phyloP scores from a whole-genome alignment of 768 basidiomycete species.

The Coprinopsis strossmayeri region DNA sequence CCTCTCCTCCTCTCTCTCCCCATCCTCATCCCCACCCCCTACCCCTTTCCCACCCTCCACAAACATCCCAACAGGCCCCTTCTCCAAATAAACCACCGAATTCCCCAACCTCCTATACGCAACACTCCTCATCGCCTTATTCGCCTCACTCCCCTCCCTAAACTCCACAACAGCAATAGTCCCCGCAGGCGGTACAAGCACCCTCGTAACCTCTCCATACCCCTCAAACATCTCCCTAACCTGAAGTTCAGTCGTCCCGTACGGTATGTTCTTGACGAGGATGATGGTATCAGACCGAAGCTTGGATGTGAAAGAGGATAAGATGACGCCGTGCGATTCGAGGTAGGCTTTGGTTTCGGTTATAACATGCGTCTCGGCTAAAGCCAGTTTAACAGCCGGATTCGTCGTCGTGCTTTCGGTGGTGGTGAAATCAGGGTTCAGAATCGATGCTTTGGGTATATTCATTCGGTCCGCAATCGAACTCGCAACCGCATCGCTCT shows the following conservation, averaged over 20 bases:
- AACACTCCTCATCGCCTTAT: slow-evolving; percentile 71
- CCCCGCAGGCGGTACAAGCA: slow-evolving; percentile 87
- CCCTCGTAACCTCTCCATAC: slow-evolving; percentile 62
- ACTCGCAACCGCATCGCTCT: slow-evolving; percentile 92
- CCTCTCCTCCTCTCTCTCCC: not conserved
- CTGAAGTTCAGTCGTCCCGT: slow-evolving; percentile 69
- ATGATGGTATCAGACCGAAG: slow-evolving; percentile 73
- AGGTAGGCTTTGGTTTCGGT: slow-evolving; percentile 91
- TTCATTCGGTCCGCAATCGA: slow-evolving; percentile 88
- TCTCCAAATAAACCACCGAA: slow-evolving; percentile 88
- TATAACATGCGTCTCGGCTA: slow-evolving; percentile 95
- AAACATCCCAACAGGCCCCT: slow-evolving; percentile 85
- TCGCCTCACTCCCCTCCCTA: slow-evolving; percentile 61
- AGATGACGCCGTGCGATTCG: slow-evolving; percentile 65
- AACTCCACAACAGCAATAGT: slow-evolving; percentile 92
- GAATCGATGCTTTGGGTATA: slow-evolving; percentile 79
- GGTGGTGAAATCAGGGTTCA: slow-evolving; percentile 76
- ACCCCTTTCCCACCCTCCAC: slow-evolving; percentile 21
- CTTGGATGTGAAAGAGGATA: slow-evolving; percentile 48
- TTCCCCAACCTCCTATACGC: slow-evolving; percentile 87
- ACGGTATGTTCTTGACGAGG: slow-evolving; percentile 96
- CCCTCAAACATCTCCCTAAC: slow-evolving; percentile 75
- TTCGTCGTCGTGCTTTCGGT: slow-evolving; percentile 36
- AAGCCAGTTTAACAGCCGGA: slow-evolving; percentile 88
- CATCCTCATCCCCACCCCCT: not conserved